A percentile compares a stretch with the other conserved stretches of the same genome.
These are phyloP conservation scores for Microdochium trichocladiopsis DNA, from an alignment of 2,329 filamentous ascomycete species.

Conservation along the genomic window DNA sequence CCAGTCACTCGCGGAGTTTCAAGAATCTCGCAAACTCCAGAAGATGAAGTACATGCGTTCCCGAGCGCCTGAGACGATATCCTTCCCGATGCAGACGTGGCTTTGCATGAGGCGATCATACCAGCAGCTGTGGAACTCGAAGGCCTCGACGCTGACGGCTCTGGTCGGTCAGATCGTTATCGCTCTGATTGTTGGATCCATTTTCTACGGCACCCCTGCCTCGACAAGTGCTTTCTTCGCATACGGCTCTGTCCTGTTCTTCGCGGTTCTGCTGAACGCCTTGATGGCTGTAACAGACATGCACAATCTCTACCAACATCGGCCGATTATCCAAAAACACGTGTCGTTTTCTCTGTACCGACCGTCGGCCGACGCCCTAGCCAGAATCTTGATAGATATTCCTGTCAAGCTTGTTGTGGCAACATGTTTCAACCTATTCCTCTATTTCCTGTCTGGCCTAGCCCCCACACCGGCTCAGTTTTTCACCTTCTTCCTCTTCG, in stretches of 20 bases:
- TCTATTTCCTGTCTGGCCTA: conserved; percentile 60
- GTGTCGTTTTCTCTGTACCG: conserved; percentile 63
- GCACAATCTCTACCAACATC: conserved; percentile 9
- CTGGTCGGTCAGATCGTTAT: conserved; percentile 18
- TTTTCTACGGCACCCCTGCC: conserved; percentile 15
- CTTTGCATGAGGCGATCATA: conserved; percentile 29
- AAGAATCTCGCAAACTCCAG: not conserved
- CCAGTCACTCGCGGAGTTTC: not conserved
- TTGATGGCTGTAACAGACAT: conserved; percentile 48
- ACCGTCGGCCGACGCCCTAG: conserved; percentile 49
- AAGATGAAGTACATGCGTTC: not conserved
- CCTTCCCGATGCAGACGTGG: conserved; percentile 35
- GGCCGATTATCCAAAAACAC: conserved; percentile 61
- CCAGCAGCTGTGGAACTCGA: conserved; percentile 18
- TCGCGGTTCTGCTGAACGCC: conserved; percentile 50
- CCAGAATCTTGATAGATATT: conserved; percentile 46
- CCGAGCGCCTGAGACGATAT: not conserved
- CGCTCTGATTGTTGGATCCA: conserved; percentile 16
- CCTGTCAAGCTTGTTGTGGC: conserved; percentile 53
- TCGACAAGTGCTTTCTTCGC: conserved; percentile 43
- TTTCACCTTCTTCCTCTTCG: conserved; percentile 43
- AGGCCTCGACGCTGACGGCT: conserved; percentile 16
- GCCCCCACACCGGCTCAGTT: conserved; percentile 40
- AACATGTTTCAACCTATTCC: conserved; percentile 45
- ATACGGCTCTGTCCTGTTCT: conserved; percentile 53